Evolutionary conservation across 2,329 filamentous ascomycete genomes (phyloP).

Genomic region (Stagonosporopsis chrysanthemi): DNA sequence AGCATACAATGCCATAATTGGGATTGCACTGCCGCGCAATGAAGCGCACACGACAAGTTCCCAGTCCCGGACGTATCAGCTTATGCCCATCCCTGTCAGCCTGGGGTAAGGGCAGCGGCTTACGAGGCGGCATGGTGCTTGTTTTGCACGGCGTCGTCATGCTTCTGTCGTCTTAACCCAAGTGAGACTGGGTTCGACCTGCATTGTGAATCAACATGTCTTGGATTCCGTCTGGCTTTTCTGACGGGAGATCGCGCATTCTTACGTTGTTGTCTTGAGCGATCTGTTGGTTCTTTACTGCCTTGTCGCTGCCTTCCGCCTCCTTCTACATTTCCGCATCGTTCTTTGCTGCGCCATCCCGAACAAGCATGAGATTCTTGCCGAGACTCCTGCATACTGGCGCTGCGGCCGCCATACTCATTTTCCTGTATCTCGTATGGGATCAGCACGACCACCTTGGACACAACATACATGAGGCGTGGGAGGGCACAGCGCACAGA

Average conservation of each 20-base stretch:
- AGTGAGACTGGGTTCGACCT: conserved; percentile 23
- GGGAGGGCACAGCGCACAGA: conserved; percentile 39
- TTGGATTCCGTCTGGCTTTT: conserved; percentile 14
- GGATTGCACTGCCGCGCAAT: conserved; percentile 14
- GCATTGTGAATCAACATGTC: conserved; percentile 28
- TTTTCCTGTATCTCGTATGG: conserved; percentile 45
- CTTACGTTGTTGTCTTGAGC: conserved; percentile 7
- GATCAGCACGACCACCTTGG: conserved; percentile 34
- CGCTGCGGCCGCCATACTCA: conserved; percentile 32
- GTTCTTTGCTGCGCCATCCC: background rate
- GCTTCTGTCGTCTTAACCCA: conserved; percentile 22
- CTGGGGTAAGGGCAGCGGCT: conserved; percentile 7
- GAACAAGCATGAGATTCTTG: conserved; percentile 40
- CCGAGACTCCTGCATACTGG: conserved; percentile 42
- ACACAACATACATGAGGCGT: conserved; percentile 38
- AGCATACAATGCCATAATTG: conserved; percentile 11
- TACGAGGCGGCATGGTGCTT: conserved; percentile 16
- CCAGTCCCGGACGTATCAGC: conserved; percentile 22
- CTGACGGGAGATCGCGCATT: conserved; percentile 1
- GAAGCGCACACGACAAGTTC: conserved; percentile 27
- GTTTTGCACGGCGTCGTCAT: conserved; percentile 35
- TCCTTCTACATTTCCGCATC: background rate
- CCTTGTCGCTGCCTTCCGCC: conserved; percentile 4
- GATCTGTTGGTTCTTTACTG: conserved; percentile 11
- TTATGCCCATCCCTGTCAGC: conserved; percentile 13